phyloP scores from a whole-genome alignment of 73 alveolate genomes.

The Paramecium biaurelia region DNA sequence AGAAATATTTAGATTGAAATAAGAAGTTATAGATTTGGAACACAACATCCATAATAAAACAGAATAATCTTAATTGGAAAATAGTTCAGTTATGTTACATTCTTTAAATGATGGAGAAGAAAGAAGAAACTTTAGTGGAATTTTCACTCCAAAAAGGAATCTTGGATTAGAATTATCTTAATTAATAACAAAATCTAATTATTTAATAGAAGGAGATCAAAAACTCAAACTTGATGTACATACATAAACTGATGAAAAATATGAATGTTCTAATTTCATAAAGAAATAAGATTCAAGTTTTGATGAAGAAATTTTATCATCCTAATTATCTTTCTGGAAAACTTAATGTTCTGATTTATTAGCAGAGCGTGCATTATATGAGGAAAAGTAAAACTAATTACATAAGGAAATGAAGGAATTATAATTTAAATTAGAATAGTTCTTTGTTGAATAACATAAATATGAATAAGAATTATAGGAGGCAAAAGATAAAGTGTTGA shows the following conservation, averaged over 20 bases:
- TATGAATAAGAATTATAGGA: constrained; percentile 24
- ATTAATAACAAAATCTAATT: constrained; percentile 18
- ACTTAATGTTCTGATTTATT: background rate
- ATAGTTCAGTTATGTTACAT: background rate
- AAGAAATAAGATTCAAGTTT: constrained; percentile 1
- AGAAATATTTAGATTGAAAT: constrained; percentile 3
- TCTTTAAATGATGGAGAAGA: constrained; percentile 32
- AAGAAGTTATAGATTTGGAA: background rate
- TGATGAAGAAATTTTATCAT: background rate
- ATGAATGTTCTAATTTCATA: background rate
- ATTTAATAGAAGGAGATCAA: background rate
- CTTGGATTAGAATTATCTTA: constrained; percentile 19
- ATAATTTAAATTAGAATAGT: background rate
- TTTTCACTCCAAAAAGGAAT: constrained; percentile 19
- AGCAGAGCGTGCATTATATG: background rate
- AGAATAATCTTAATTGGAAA: constrained; percentile 29
- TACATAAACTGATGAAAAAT: background rate
- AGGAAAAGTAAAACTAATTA: background rate
- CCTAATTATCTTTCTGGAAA: constrained; percentile 12
- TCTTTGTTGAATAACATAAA: background rate
- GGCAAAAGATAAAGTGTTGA: constrained; percentile 12
- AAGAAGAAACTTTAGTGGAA: constrained; percentile 40
- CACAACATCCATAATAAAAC: background rate
- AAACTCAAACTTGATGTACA: constrained; percentile 31
- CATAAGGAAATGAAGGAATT: background rate